These are phyloP conservation scores for Stephania cephalantha DNA, from an alignment of 164 flowering plant species.

Conservation along the genomic window DNA sequence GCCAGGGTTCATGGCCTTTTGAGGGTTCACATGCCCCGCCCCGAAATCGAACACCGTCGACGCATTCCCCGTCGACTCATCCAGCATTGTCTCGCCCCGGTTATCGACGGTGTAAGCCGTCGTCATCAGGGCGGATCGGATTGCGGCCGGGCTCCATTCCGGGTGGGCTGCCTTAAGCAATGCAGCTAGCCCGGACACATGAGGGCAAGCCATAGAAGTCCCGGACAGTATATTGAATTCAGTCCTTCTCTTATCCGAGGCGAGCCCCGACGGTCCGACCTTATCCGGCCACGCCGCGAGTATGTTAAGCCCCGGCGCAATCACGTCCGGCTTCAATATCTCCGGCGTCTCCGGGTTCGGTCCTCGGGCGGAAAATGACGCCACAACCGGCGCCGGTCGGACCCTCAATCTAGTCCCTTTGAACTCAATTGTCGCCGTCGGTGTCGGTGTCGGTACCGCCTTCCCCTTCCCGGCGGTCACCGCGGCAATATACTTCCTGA, in stretches of 20 bases:
- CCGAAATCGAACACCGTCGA: conserved; percentile 77
- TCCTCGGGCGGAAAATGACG: conserved; percentile 86
- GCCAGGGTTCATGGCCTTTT: conserved; percentile 87
- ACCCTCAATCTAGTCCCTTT: conserved; percentile 66
- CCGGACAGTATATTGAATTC: conserved; percentile 90
- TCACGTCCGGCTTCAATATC: conserved; percentile 81
- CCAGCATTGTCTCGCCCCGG: conserved; percentile 52
- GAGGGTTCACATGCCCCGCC: conserved; percentile 86
- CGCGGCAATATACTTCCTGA: conserved; percentile 48
- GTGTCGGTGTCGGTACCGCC: conserved; percentile 14
- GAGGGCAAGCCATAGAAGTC: conserved; percentile 98
- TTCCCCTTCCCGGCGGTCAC: conserved; percentile 8
- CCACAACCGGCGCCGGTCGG: conserved; percentile 85
- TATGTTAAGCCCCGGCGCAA: conserved; percentile 93
- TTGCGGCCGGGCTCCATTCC: conserved; percentile 87
- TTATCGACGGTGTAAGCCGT: conserved; percentile 74
- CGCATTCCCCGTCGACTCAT: conserved; percentile 67
- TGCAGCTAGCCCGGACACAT: conserved; percentile 89
- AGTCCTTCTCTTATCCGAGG: conserved; percentile 50
- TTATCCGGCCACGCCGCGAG: conserved; percentile 93
- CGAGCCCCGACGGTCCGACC: conserved; percentile 68
- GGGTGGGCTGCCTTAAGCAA: conserved; percentile 88
- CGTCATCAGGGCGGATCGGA: conserved; percentile 85
- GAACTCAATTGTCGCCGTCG: conserved; percentile 66
- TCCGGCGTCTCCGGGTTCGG: conserved; percentile 84